Evolutionary conservation across 2,329 filamentous ascomycete genomes (phyloP).

Genomic region (Clonostachys rosea): DNA sequence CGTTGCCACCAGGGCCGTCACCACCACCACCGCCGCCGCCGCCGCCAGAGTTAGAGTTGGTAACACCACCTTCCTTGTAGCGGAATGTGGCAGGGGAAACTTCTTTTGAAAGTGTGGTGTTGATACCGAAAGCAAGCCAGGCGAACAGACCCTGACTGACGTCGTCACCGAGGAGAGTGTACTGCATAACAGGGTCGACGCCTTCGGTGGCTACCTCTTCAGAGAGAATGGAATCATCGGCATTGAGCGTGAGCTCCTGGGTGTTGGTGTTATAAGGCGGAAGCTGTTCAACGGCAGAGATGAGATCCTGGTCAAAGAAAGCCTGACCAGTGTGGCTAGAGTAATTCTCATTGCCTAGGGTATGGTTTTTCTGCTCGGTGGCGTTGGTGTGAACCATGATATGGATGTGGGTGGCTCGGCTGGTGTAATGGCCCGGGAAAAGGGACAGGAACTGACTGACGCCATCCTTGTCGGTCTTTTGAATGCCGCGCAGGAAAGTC

Average conservation of each 20-base stretch:
- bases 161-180: slow-evolving; percentile 49
- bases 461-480: slow-evolving; percentile 31
- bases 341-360: slow-evolving; percentile 23
- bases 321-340: slow-evolving; percentile 60
- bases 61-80: slow-evolving; percentile 22
- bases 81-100: slow-evolving; percentile 21
- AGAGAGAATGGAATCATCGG: slow-evolving; percentile 41
- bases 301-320: slow-evolving; percentile 58
- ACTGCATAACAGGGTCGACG: slow-evolving; percentile 54
- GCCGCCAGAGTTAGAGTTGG: slow-evolving; percentile 10
- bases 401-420: slow-evolving; percentile 43
- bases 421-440: slow-evolving; percentile 38
- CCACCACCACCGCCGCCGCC: no score
- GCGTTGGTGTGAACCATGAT: slow-evolving; percentile 29
- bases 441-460: slow-evolving; percentile 35
- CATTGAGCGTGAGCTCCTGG: slow-evolving; percentile 42
- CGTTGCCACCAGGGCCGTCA: no score
- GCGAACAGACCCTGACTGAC: slow-evolving; percentile 46
- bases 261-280: slow-evolving; percentile 42
- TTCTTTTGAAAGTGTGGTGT: slow-evolving; percentile 15
- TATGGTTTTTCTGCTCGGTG: slow-evolving; percentile 21
- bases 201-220: slow-evolving; percentile 33
- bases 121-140: slow-evolving; percentile 50
- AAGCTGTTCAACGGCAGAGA: slow-evolving; percentile 41
- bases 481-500: slow-evolving; percentile 28